Conservation (phyloP, 257 asterid genomes). For the Salvia splendens region DNA sequence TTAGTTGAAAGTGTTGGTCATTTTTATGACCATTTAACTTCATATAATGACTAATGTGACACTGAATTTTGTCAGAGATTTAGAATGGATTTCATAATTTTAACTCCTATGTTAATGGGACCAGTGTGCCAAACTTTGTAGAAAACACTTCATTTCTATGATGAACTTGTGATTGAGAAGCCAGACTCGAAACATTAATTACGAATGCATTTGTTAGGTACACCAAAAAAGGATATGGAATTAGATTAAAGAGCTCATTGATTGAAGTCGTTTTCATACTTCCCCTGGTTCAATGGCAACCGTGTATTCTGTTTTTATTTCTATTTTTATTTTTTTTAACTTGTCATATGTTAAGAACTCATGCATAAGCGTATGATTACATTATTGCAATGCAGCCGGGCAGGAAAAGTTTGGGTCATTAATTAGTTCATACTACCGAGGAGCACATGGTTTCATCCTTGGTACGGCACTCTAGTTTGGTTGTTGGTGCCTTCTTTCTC, state of each 20-base stretch:
- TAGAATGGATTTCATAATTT: background rate
- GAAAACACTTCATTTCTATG: background rate
- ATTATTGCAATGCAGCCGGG: slow-evolving; percentile 60
- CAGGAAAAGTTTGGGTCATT: slow-evolving; percentile 84
- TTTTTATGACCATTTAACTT: background rate
- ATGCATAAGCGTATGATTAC: too few species aligned
- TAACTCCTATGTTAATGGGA: background rate
- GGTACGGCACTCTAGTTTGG: slow-evolving; percentile 40
- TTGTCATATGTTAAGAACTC: background rate
- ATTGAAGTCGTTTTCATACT: background rate
- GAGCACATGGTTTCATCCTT: slow-evolving; percentile 87
- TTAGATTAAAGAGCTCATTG: background rate
- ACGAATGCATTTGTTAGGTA: background rate
- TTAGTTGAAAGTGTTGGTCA: slow-evolving; percentile 1
- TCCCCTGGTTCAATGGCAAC: background rate
- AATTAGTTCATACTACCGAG: slow-evolving; percentile 78
- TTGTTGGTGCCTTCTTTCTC: background rate
- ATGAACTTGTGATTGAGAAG: slow-evolving; percentile 3
- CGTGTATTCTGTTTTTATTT: background rate
- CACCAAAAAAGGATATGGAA: background rate
- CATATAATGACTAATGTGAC: slow-evolving; percentile 4
- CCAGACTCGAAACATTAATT: background rate
- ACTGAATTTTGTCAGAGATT: background rate
- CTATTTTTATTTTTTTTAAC: background rate
- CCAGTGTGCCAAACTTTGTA: background rate